Evolutionary conservation across 2,329 filamentous ascomycete species (phyloP).

Genomic region (Trichoderma polysporum): DNA sequence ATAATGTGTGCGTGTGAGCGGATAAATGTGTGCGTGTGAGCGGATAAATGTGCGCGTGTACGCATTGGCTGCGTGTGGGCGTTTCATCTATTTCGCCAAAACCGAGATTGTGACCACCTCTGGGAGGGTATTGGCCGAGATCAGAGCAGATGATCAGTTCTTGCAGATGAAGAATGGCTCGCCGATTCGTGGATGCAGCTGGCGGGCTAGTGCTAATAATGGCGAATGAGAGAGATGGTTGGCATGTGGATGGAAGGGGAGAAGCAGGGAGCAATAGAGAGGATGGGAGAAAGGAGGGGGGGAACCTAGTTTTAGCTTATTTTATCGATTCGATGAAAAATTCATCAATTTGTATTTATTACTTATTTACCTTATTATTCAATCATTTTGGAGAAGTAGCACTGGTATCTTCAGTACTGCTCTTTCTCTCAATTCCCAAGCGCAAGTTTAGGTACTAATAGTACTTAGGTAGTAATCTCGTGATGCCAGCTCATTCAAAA

Average conservation of each 20-base stretch:
- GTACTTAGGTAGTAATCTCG: not conserved
- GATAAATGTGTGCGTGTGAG: not conserved
- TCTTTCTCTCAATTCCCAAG: not conserved
- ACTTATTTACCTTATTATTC: not conserved
- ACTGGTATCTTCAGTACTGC: not conserved
- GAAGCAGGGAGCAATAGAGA: not conserved
- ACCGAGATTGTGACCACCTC: slow-evolving; percentile 2
- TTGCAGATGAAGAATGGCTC: slow-evolving; percentile 14
- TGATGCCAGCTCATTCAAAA: not conserved
- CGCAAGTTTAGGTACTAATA: not conserved
- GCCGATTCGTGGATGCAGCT: slow-evolving; percentile 14
- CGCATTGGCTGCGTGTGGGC: not conserved
- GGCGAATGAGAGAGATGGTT: not conserved
- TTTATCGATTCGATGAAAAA: not conserved
- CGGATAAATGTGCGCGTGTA: not conserved
- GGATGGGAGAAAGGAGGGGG: not conserved
- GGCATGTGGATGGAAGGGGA: not conserved
- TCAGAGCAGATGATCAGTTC: slow-evolving; percentile 19
- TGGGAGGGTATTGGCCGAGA: slow-evolving; percentile 2
- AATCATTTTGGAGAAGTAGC: not conserved
- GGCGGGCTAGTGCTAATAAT: slow-evolving; percentile 3
- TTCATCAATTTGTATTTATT: no score
- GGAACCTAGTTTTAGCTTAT: not conserved
- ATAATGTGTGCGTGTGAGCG: not conserved
- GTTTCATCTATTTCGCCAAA: slow-evolving; percentile 16